Conservation (phyloP, 306 rosid genomes). For the Luffa acutangula region DNA sequence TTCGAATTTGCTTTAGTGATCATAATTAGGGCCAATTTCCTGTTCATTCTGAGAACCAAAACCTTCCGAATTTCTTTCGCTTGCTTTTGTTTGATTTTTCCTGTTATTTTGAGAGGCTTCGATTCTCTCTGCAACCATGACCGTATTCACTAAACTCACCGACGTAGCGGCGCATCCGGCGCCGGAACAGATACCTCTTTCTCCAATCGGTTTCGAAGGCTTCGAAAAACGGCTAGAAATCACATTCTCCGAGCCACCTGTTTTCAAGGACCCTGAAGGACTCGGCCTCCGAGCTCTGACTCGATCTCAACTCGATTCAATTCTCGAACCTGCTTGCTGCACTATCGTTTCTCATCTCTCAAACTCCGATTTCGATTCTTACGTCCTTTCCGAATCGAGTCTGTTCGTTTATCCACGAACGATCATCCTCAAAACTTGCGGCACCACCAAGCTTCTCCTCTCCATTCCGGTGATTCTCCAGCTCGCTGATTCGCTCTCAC, state of each 20-base stretch:
- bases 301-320: conserved; percentile 31
- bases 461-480: conserved; percentile 30
- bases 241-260: conserved; percentile 22
- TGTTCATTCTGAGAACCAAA: not conserved
- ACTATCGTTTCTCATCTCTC: conserved; percentile 41
- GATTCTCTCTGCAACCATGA: conserved; percentile 7
- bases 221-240: conserved; percentile 54
- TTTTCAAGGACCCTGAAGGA: conserved; percentile 28
- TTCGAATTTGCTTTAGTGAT: not conserved
- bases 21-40: not conserved
- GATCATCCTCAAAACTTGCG: conserved; percentile 51
- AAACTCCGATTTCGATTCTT: conserved; percentile 42
- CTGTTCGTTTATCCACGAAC: conserved; percentile 36
- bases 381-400: conserved; percentile 61
- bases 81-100: not conserved
- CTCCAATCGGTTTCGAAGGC: conserved; percentile 55
- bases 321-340: conserved; percentile 47
- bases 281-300: conserved; percentile 39
- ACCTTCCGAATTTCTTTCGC: not conserved
- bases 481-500: conserved; percentile 28
- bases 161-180: not conserved
- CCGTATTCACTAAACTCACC: not conserved
- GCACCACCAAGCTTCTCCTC: conserved; percentile 43
- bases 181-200: not conserved
- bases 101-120: not conserved